Base-by-base conservation (phyloP, 768 basidiomycete species). In the Omphalotus guepiniiformis region DNA sequence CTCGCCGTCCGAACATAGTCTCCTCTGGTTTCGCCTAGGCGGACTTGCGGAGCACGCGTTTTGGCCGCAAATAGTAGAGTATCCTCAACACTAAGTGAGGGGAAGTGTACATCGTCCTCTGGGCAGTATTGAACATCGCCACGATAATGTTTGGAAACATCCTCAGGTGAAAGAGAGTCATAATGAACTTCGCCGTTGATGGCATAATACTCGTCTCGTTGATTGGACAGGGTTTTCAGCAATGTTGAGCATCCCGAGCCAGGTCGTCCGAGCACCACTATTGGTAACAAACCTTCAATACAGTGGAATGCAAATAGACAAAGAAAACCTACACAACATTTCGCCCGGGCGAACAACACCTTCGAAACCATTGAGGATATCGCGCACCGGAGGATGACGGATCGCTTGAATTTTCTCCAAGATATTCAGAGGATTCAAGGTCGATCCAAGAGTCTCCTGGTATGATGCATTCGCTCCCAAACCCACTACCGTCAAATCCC, bases 51-150 rank as follows among this genome's bases (percentile, higher is more conserved):
- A 3, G 78, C 78, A 21, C 89, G 83, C 15, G 79, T 83, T 52
- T 73, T 76, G 0, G 83, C 75, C 0, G 86, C 83, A 48, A 89
- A 87, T 13, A 62, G 68, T 25, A 96, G 71, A 0, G 89, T 91
- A 59, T 91, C 76, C 39, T 78, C 74, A 26, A 92, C 88, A 4
- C 86, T 88, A 22, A 95, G 73, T 8, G 85, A 88, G 4, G 91
- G 86, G 55, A 93, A 87, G 60, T 92, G 90, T 1, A 88, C 70
- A 59, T 94, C 90, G 55, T 92, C 90, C 67, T 89, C 90, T 0
- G 88, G 86, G 50, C 78, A 84, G 60, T 89, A 92, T 46, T 79
- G 78, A 2, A 89, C 82, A 57, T 90, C 90, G 13, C 92, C 93
- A 2, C 85, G 83, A 60, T 80, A 86, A 42, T 76, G 75, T 50